phyloP scores from a whole-genome alignment of 108 stramenopile species.

The Ochromonas danica region DNA sequence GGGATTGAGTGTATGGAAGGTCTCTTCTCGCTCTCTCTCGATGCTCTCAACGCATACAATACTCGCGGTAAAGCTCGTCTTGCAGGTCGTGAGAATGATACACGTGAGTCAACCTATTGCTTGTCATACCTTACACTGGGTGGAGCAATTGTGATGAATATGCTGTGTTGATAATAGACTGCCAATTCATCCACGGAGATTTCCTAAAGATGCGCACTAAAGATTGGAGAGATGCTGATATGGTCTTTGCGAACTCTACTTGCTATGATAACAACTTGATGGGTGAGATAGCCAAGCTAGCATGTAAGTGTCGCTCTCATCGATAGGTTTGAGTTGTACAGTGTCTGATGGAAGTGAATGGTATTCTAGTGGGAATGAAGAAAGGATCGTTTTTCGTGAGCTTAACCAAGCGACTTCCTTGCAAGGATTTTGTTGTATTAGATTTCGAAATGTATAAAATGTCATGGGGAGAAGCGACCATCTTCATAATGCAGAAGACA shows the following conservation, averaged over 20 bases:
- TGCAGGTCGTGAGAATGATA: neutral
- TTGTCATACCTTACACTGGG: slow-evolving; percentile 44
- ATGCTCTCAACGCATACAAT: slow-evolving; percentile 20
- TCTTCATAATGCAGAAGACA: slow-evolving; percentile 56
- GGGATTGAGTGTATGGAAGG: slow-evolving; percentile 30
- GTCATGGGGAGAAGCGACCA: slow-evolving; percentile 54
- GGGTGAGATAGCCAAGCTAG: slow-evolving; percentile 37
- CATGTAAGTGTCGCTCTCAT: neutral
- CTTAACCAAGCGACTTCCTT: slow-evolving; percentile 49
- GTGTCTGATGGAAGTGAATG: neutral
- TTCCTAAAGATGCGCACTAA: slow-evolving; percentile 39
- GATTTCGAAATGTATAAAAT: slow-evolving; percentile 52
- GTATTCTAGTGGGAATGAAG: slow-evolving; percentile 42
- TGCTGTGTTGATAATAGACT: slow-evolving; percentile 38
- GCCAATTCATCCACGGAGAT: slow-evolving; percentile 46
- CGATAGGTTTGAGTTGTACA: neutral
- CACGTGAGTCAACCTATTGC: slow-evolving; percentile 40
- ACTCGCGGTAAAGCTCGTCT: slow-evolving; percentile 4
- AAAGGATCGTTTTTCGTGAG: slow-evolving; percentile 51
- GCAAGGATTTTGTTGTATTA: slow-evolving; percentile 42
- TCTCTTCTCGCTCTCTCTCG: neutral
- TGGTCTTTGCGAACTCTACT: slow-evolving; percentile 52
- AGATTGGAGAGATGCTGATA: slow-evolving; percentile 50
- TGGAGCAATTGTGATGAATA: slow-evolving; percentile 34
- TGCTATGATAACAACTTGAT: slow-evolving; percentile 52